phyloP scores from a whole-genome alignment of 2,329 filamentous ascomycete species.

The Cladosporium halotolerans region DNA sequence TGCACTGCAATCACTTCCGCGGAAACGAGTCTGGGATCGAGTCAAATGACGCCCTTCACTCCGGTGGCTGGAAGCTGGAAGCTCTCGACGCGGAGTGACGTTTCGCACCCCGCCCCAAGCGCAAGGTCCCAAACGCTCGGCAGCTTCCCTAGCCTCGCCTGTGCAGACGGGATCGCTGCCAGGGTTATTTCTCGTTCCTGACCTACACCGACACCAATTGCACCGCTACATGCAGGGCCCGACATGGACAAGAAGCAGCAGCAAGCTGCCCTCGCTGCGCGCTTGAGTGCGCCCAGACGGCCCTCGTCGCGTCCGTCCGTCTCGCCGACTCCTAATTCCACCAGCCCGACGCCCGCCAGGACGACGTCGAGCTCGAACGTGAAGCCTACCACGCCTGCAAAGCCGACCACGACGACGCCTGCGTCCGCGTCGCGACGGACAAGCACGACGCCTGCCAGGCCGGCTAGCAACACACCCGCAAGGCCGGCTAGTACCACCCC shows the following conservation, averaged over 20 bases:
- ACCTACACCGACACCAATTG: too few relatives aligned
- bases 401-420: neutral
- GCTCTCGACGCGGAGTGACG: too few relatives aligned
- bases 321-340: neutral
- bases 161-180: neutral
- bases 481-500: conserved; percentile 4
- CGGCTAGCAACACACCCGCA: neutral
- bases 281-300: conserved; percentile 10
- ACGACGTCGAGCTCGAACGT: neutral
- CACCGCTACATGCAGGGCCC: neutral
- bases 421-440: neutral
- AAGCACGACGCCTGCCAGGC: neutral
- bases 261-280: conserved; percentile 10
- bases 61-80: neutral
- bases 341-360: conserved; percentile 1
- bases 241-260: conserved; percentile 11
- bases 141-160: too few relatives aligned
- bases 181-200: too few relatives aligned
- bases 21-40: too few relatives aligned
- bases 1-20: too few relatives aligned
- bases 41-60: neutral
- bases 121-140: too few relatives aligned
- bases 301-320: conserved; percentile 1
- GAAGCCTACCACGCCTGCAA: conserved; percentile 4
- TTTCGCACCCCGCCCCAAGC: too few relatives aligned